Conservation (phyloP, 345 rosid genomes). For the Isatis tinctoria region DNA sequence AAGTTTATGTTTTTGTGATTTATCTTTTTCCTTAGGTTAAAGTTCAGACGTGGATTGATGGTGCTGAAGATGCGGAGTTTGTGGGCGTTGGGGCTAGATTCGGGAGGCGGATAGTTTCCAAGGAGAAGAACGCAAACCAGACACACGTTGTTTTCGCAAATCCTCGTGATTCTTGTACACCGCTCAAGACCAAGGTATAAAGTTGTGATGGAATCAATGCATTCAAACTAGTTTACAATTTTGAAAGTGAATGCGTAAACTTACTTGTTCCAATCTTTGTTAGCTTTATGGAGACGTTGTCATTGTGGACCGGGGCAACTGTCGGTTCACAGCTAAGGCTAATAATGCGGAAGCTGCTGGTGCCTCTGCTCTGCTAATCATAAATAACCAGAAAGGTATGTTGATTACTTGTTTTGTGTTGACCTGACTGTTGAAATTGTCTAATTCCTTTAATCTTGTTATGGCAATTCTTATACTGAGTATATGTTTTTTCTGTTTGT, state of each 20-base stretch:
- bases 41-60: slow-evolving; percentile 95
- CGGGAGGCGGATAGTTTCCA: slow-evolving; percentile 72
- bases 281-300: slow-evolving; percentile 77
- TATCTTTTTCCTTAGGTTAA: slow-evolving; percentile 57
- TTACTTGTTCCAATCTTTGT: slow-evolving; percentile 21
- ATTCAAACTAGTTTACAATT: background rate
- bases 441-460: background rate
- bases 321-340: slow-evolving; percentile 86
- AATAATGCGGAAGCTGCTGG: slow-evolving; percentile 85
- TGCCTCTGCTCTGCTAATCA: slow-evolving; percentile 88
- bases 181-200: slow-evolving; percentile 57
- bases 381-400: slow-evolving; percentile 86
- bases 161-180: slow-evolving; percentile 79
- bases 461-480: background rate
- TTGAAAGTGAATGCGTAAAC: background rate
- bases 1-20: background rate
- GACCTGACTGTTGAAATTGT: background rate
- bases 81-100: slow-evolving; percentile 99
- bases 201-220: background rate
- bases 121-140: slow-evolving; percentile 92
- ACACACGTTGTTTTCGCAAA: slow-evolving; percentile 66
- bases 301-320: slow-evolving; percentile 88
- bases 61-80: slow-evolving; percentile 69
- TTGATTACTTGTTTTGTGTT: background rate
- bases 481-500: background rate